A percentile compares a stretch with the other conserved stretches of the same genome.
Conservation (phyloP, 2,329 filamentous ascomycete genomes). For the Mariannaea elegans region DNA sequence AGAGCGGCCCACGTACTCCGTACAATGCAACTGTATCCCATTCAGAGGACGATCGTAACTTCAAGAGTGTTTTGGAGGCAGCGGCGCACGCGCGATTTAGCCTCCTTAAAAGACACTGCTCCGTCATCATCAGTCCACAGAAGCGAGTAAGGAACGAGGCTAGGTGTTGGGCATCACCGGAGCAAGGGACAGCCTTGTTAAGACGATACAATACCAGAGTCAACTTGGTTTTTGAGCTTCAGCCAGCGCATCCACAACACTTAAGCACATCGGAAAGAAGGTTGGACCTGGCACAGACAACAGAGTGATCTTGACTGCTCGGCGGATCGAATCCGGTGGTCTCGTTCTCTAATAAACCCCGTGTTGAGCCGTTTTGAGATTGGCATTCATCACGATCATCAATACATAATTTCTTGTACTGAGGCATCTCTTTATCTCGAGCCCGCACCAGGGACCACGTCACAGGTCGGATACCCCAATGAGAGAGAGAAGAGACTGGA, state of each 20-base stretch:
- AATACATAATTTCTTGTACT: slow-evolving; percentile 19
- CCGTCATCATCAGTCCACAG: slow-evolving; percentile 29
- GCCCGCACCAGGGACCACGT: slow-evolving; percentile 31
- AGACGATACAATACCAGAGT: slow-evolving; percentile 27
- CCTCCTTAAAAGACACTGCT: slow-evolving; percentile 10
- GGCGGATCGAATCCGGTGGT: slow-evolving; percentile 25
- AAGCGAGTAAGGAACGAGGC: slow-evolving; percentile 25
- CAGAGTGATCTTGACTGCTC: slow-evolving; percentile 26
- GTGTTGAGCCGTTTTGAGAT: slow-evolving; percentile 29
- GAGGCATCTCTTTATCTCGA: neutral
- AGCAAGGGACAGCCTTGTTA: slow-evolving; percentile 42
- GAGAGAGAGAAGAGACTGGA: slow-evolving; percentile 34
- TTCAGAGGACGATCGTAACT: slow-evolving; percentile 40
- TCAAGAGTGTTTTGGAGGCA: slow-evolving; percentile 21
- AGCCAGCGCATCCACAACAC: slow-evolving; percentile 23
- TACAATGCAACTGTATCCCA: slow-evolving; percentile 27
- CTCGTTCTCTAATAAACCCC: slow-evolving; percentile 39
- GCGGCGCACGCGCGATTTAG: slow-evolving; percentile 18
- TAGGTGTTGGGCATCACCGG: slow-evolving; percentile 38
- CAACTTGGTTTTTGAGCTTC: slow-evolving; percentile 25
- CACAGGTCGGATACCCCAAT: slow-evolving; percentile 35
- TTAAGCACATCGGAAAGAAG: slow-evolving; percentile 19
- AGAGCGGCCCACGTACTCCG: slow-evolving; percentile 17
- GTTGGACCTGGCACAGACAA: slow-evolving; percentile 27
- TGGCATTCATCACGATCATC: slow-evolving; percentile 9